Percentiles rank a stretch among this genome's conserved stretches.
These are phyloP conservation scores for Tillandsia fasciculata DNA, from an alignment of 176 grass and related monocot species.

Conservation along the genomic window DNA sequence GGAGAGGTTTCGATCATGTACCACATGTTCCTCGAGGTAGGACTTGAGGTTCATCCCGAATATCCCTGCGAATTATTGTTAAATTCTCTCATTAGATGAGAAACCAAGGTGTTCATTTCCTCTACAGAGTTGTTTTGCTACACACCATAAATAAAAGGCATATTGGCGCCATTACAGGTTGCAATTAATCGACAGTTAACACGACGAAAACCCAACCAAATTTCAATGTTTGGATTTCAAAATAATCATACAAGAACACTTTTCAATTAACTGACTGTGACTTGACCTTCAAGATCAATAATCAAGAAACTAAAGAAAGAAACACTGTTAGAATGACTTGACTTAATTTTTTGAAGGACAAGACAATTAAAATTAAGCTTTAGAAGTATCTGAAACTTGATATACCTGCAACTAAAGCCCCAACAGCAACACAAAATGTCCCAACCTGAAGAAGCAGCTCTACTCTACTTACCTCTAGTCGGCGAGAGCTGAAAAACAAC, in stretches of 20 bases:
- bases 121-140: background rate
- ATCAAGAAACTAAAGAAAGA: background rate
- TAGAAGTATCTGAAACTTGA: slow-evolving; percentile 9
- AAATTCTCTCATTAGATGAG: background rate
- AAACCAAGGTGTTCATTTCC: background rate
- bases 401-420: slow-evolving; percentile 88
- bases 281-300: background rate
- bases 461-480: slow-evolving; percentile 87
- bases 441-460: slow-evolving; percentile 96
- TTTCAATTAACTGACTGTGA: background rate
- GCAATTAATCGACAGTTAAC: background rate
- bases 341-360: background rate
- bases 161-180: background rate
- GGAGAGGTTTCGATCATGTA: slow-evolving; percentile 20
- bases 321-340: background rate
- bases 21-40: slow-evolving; percentile 68
- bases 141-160: background rate
- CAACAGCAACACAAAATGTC: slow-evolving; percentile 85
- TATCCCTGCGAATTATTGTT: slow-evolving; percentile 47
- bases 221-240: background rate
- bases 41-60: slow-evolving; percentile 96
- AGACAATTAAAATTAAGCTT: background rate
- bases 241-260: background rate
- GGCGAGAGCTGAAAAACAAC: slow-evolving; percentile 61
- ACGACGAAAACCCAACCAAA: background rate